Conservation (phyloP, 1,139 yeast species). For the Kluyveromyces sp. region DNA sequence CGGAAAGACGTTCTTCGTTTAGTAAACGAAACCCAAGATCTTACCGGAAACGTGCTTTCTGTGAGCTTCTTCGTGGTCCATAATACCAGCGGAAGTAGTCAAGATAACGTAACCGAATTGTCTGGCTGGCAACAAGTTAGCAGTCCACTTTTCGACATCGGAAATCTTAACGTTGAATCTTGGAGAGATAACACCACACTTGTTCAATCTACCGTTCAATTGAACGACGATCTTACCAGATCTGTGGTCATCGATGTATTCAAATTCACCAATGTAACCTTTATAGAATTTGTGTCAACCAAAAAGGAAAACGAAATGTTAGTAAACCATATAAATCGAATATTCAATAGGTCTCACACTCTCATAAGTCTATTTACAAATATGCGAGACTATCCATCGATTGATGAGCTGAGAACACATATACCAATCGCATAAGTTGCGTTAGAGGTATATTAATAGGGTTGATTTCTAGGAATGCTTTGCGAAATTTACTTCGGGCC, state of each 20-base stretch:
- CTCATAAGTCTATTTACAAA: too few relatives aligned
- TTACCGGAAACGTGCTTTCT: constrained; percentile 99
- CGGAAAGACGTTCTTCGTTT: constrained; percentile 15
- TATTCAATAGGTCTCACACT: too few relatives aligned
- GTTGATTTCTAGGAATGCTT: too few relatives aligned
- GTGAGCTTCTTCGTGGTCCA: constrained; percentile 99
- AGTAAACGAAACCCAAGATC: constrained; percentile 93
- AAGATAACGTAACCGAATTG: constrained; percentile 95
- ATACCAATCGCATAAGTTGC: too few relatives aligned
- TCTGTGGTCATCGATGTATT: constrained; percentile 98
- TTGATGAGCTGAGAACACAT: too few relatives aligned
- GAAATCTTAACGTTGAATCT: constrained; percentile 91
- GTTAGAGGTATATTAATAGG: too few relatives aligned
- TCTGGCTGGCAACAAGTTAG: constrained; percentile 95
- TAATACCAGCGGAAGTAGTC: constrained; percentile 98
- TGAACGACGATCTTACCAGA: constrained; percentile 95
- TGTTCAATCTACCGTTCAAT: constrained; percentile 96
- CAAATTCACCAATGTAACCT: constrained; percentile 98
- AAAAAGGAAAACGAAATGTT: not conserved
- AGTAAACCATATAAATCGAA: too few relatives aligned
- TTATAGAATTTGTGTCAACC: constrained; percentile 5
- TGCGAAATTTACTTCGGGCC: too few relatives aligned
- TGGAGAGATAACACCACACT: constrained; percentile 97
- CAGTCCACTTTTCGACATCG: constrained; percentile 97
- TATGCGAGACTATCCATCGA: too few relatives aligned